phyloP scores from a whole-genome alignment of 2,329 filamentous ascomycete genomes.

The Fusarium concolor region DNA sequence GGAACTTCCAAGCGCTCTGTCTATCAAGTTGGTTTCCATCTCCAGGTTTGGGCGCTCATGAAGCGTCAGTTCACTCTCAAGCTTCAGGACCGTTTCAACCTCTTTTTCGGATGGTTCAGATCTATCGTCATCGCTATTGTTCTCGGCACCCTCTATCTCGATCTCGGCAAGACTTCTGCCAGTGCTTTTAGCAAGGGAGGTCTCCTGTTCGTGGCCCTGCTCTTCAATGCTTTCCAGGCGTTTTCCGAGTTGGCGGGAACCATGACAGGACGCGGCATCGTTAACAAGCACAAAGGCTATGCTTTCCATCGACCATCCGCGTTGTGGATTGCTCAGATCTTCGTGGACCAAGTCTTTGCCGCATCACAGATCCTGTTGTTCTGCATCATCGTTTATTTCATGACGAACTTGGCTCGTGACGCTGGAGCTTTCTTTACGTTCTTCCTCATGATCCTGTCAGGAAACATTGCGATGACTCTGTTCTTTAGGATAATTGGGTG shows the following conservation, averaged over 20 bases:
- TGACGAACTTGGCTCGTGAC: conserved; percentile 75
- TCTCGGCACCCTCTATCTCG: conserved; percentile 81
- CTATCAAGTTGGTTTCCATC: conserved; percentile 84
- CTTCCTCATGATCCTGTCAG: conserved; percentile 75
- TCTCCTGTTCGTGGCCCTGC: conserved; percentile 80
- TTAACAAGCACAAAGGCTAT: conserved; percentile 87
- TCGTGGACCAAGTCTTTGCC: conserved; percentile 80
- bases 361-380: conserved; percentile 78
- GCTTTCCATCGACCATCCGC: conserved; percentile 86
- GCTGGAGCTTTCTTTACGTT: conserved; percentile 83
- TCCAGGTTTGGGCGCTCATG: conserved; percentile 86
- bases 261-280: conserved; percentile 80
- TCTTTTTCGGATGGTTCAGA: conserved; percentile 76
- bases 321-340: conserved; percentile 84
- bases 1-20: conserved; percentile 79
- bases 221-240: conserved; percentile 90
- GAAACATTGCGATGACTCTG: conserved; percentile 78
- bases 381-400: conserved; percentile 82
- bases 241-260: conserved; percentile 81
- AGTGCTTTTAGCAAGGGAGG: conserved; percentile 86
- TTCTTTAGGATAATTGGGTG: conserved; percentile 83
- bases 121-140: conserved; percentile 81
- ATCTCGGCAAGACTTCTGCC: conserved; percentile 72
- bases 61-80: conserved; percentile 87
- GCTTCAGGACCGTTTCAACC: conserved; percentile 85